Base-by-base conservation (phyloP, 805 yeast species). In the Candida ipomoeae region DNA sequence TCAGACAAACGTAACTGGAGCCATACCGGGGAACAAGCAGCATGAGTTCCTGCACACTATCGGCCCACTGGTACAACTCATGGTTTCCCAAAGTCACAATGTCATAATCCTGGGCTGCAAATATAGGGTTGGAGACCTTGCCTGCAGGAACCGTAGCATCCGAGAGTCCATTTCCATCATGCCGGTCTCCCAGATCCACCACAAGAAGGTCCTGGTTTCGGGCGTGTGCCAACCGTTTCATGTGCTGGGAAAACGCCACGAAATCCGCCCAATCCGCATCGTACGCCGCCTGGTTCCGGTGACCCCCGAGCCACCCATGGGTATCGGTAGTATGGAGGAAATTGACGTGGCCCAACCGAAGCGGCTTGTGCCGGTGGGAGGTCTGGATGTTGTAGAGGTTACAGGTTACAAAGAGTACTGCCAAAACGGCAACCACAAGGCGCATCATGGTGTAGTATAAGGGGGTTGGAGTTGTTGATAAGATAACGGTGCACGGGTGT, bases 221-320 rank as follows among this genome's bases (percentile, higher is more conserved):
- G 0, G 41, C 52, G 21, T 68, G 71, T 0, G 88, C 84, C 17
- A 61, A 58, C 0, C 61, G 54, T 33, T 73, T 70, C 58, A 91
- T 64, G 49, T 79, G 81, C 4, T 66, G 55, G 0, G 81, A 70
- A 62, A 92, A 91, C 0, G 91, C 82, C 3, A 87, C 62, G 52
- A 86, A 88, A 61, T 92, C 96, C 8, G 97, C 97, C 96, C 96
- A 92, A 64, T 91, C 88, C 4, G 88, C 94, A 36, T 84, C 78
- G 65, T 84, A 92, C 51, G 80, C 82, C 29, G 78, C 74, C 65
- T 91, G 97, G 56, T 84, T 83, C 37, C 81, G 59, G 69, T 92
- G 99, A 0, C 97, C 97, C 5, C 92, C 83, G 55, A 86, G 81
- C 99, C 99, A 94, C 0, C 94, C 97, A 66, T 94, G 99, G 2